Conservation (phyloP, 345 rosid genomes). For the Brassica cretica region DNA sequence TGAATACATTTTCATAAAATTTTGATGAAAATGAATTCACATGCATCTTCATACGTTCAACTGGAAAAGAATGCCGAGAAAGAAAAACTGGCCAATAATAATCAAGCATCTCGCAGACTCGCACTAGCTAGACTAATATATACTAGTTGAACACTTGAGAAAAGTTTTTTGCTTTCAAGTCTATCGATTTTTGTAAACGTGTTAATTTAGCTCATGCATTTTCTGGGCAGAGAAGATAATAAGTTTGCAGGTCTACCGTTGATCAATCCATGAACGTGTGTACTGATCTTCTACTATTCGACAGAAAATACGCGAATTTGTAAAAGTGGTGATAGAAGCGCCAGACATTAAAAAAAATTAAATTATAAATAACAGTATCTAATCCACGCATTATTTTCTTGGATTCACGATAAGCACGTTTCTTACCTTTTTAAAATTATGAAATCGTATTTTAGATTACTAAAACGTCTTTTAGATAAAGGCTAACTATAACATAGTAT, state of each 20-base stretch:
- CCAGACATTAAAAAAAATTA: not conserved
- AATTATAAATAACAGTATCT: not conserved
- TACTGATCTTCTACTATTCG: not conserved
- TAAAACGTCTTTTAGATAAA: not conserved
- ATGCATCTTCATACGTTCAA: not conserved
- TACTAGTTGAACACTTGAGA: not conserved
- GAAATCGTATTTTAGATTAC: not conserved
- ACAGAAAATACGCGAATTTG: not conserved
- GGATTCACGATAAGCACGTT: not conserved
- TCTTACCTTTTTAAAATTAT: not conserved
- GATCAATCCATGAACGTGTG: not conserved
- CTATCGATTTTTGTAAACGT: not conserved
- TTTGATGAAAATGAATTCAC: not conserved
- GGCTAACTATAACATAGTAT: constrained; percentile 1
- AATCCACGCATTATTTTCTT: not conserved
- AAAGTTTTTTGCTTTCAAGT: not conserved
- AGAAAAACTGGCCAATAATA: not conserved
- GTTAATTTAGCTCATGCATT: not conserved
- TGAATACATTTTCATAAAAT: not conserved
- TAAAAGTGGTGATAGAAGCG: not conserved
- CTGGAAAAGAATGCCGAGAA: not conserved
- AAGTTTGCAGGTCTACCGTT: too few relatives aligned
- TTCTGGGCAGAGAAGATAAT: not conserved
- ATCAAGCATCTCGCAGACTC: not conserved
- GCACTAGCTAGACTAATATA: not conserved